These are phyloP conservation scores for Backusella morwellensis DNA, from an alignment of 192 early-diverging fungal genomes.

Conservation along the genomic window DNA sequence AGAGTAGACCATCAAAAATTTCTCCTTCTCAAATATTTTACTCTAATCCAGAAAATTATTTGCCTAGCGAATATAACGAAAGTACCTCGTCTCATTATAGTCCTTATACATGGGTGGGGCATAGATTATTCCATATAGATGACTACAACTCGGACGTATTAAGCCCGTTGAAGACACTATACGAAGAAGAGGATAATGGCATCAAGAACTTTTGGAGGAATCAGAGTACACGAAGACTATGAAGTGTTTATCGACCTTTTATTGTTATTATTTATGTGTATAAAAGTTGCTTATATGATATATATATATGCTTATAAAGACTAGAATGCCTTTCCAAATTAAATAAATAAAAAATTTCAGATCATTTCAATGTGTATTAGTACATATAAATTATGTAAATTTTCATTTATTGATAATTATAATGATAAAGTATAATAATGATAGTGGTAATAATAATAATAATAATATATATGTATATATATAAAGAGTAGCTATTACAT, in stretches of 20 bases:
- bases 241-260: not conserved
- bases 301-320: no score
- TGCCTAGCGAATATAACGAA: not conserved
- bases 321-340: not conserved
- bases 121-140: not conserved
- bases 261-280: no score
- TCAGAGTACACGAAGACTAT: not conserved
- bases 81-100: not conserved
- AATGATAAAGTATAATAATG: no score
- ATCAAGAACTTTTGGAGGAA: slow-evolving; percentile 1
- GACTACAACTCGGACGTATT: not conserved
- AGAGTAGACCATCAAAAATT: not conserved
- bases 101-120: not conserved
- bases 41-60: not conserved
- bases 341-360: not conserved
- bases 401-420: not conserved
- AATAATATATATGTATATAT: not conserved
- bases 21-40: not conserved
- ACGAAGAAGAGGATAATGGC: not conserved
- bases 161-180: not conserved
- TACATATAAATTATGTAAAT: not conserved
- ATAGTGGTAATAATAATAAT: not conserved
- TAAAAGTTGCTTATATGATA: no score
- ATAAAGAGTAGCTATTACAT: not conserved
- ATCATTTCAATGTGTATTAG: not conserved